Base-by-base conservation (phyloP, 2,329 filamentous ascomycete genomes). In the Fusarium sublunatum region DNA sequence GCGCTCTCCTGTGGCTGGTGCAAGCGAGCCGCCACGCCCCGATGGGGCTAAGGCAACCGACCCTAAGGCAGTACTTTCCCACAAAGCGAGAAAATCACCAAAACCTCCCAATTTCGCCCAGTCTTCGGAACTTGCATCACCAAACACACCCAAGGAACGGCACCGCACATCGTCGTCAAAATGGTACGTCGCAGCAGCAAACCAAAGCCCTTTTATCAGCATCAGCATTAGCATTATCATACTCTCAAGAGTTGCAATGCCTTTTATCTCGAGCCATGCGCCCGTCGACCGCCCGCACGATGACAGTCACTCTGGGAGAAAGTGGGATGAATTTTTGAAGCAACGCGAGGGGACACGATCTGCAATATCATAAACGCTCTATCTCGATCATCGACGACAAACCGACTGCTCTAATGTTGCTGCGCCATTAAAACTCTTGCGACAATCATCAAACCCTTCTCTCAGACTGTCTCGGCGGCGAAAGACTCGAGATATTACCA, bases 151-250 rank as follows among this genome's bases (percentile, higher is more conserved):
- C 71, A 75, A 74, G 68, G 67, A 72, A 79, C 77, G 76, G 75
- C 76, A 77, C 73, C 75, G 67, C 75, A 76, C 72, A 77, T 72
- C 73, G 77, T 78, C 78, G 80, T 77, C 79, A 82, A 81, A 76
- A 82, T 82, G 80, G 80, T 79, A 78, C 61, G 77, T 77, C 68
- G 53, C 24, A 45, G 44, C 66, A 62, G 34, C 65, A 68, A 56
- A 25, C 61, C 49, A 67, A 54, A 64, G 53, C 43, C 57, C 55
- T 44, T 34, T 54, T 31, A 48, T 44, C 49, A 61, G 25, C 46
- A 47, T 47, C 42, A 53, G 25, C 34, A 53, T 35, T 43, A 64
- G 35, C 41, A 53, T 32, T n/a, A 64, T 25, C 7, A 47, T 42
- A n/a, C 36, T 53, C 43, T 31, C 48, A 8, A 26, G 42, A 43